These are phyloP conservation scores for Conoideocrella luteorostrata DNA, from an alignment of 2,329 filamentous ascomycete genomes.

Conservation along the genomic window DNA sequence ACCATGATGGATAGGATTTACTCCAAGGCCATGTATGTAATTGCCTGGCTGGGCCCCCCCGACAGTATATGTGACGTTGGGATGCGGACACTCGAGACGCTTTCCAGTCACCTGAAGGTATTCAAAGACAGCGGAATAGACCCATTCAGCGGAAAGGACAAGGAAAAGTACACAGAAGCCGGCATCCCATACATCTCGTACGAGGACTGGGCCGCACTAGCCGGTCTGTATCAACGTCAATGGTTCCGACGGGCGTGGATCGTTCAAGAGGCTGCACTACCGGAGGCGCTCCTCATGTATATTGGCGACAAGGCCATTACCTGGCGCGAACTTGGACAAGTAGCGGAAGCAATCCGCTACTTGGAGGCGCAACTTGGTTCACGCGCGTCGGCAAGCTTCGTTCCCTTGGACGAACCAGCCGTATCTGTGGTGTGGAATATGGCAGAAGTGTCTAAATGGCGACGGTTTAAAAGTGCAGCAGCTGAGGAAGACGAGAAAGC, in stretches of 20 bases:
- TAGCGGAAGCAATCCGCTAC: no score
- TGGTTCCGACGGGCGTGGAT: conserved; percentile 24
- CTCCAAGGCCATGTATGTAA: no score
- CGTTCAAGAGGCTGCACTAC: conserved; percentile 21
- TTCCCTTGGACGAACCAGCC: conserved; percentile 13
- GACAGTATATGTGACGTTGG: no score
- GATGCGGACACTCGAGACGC: not conserved
- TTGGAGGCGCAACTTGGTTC: conserved; percentile 14
- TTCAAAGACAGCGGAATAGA: conserved; percentile 17
- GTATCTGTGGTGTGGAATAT: conserved; percentile 20
- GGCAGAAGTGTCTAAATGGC: conserved; percentile 18
- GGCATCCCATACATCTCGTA: conserved; percentile 14
- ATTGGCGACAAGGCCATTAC: conserved; percentile 13
- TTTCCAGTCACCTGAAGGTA: conserved; percentile 5
- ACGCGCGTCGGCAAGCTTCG: conserved; percentile 11
- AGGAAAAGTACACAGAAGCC: conserved; percentile 13
- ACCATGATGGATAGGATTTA: not conserved
- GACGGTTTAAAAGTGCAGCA: conserved; percentile 9
- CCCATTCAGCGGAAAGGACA: conserved; percentile 15
- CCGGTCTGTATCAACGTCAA: conserved; percentile 18
- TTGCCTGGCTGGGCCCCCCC: no score
- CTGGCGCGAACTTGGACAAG: conserved; percentile 14
- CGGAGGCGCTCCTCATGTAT: conserved; percentile 16
- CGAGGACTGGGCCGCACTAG: conserved; percentile 16
- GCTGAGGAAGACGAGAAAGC: conserved; percentile 2